Evolutionary conservation across 1,284 basidiomycete genomes (phyloP).

Genomic region (Cryptococcus hybrid): DNA sequence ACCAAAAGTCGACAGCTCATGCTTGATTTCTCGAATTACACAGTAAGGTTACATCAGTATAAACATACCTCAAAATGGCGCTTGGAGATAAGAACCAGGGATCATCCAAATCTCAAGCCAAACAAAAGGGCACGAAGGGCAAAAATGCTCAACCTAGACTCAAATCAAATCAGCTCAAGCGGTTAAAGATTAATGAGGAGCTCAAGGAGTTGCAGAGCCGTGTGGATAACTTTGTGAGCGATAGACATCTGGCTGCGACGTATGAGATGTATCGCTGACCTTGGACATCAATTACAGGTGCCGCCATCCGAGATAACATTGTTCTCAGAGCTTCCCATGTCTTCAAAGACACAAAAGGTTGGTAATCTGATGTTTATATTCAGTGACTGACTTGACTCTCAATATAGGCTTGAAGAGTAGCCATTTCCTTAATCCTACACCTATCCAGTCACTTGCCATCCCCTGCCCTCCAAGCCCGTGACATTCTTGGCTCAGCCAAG

Average conservation of each 20-base stretch:
- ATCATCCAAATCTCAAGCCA: conserved; percentile 19
- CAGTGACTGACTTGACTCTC: conserved; percentile 46
- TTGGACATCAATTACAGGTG: conserved; percentile 13
- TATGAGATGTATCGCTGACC: not conserved
- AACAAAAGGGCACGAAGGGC: conserved; percentile 13
- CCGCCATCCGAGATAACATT: conserved; percentile 31
- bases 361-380: not conserved
- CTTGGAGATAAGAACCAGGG: conserved; percentile 26
- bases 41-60: not conserved
- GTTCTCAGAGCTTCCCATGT: conserved; percentile 51
- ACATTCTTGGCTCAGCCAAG: conserved; percentile 72
- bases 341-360: conserved; percentile 42
- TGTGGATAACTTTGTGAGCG: conserved; percentile 44
- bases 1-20: not conserved
- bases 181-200: conserved; percentile 44
- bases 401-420: conserved; percentile 66
- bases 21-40: not conserved
- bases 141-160: conserved; percentile 18
- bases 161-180: conserved; percentile 44
- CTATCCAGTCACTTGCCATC: conserved; percentile 68
- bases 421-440: conserved; percentile 82
- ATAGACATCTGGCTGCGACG: not conserved
- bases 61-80: not conserved
- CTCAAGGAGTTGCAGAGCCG: conserved; percentile 39
- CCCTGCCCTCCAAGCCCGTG: conserved; percentile 64